Percentiles rank a stretch among this genome's conserved stretches.
These are phyloP conservation scores for Hymenoscyphus fructigenus DNA, from an alignment of 2,329 filamentous ascomycete genomes.

Conservation along the genomic window DNA sequence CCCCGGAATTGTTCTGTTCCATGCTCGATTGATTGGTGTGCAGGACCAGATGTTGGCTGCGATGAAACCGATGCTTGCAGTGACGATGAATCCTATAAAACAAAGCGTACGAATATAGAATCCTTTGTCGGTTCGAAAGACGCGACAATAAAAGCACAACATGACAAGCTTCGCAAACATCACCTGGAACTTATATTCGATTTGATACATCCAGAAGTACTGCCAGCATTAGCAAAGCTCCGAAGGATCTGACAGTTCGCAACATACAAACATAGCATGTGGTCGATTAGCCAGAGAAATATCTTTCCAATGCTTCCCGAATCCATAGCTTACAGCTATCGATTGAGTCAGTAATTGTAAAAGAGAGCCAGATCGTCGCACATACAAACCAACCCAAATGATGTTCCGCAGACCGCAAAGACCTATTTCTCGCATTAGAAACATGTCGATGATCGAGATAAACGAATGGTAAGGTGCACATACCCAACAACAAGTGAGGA, in stretches of 20 bases:
- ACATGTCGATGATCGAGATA: neutral
- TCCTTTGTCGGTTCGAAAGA: neutral
- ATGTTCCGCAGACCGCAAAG: neutral
- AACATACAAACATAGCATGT: slow-evolving; percentile 3
- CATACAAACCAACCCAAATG: slow-evolving; percentile 2
- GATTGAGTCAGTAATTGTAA: neutral
- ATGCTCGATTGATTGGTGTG: slow-evolving; percentile 4
- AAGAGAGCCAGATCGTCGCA: no score
- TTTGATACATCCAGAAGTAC: slow-evolving; percentile 9
- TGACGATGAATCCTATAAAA: slow-evolving; percentile 2
- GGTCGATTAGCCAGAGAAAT: neutral
- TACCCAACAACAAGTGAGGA: slow-evolving; percentile 5
- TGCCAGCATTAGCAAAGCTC: neutral
- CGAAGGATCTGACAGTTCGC: neutral
- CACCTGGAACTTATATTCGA: slow-evolving; percentile 8
- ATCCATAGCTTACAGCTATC: slow-evolving; percentile 7
- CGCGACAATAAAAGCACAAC: slow-evolving; percentile 2
- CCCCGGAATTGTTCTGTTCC: neutral
- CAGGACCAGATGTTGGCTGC: neutral
- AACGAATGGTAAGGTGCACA: neutral
- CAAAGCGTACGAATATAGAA: neutral
- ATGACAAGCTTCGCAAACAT: slow-evolving; percentile 4
- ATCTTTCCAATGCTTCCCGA: neutral
- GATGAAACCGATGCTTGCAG: neutral
- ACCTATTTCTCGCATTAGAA: slow-evolving; percentile 1